Evolutionary conservation across 331 rosid species (phyloP), one percentile per base, ranked within the genome.

Genomic region (Saraca asoca): DNA sequence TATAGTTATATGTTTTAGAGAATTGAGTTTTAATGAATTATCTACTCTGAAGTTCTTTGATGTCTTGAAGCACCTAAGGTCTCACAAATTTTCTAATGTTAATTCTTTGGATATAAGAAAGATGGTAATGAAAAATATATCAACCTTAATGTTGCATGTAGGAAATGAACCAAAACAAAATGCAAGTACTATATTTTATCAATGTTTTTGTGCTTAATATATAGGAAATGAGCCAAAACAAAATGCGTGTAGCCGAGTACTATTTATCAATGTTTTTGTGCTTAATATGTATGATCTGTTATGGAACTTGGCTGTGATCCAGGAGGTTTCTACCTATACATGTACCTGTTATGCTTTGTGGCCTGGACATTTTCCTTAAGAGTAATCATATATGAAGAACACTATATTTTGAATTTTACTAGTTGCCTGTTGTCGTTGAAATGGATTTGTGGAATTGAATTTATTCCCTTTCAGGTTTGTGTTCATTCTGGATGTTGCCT

Each of bases 401-500:
- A 12, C 50, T 15, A 12, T 44, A 39, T 39, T 6, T 10, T 44
- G 15, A 44, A 4, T 44, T 15, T 44, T 44, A 44, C n/a, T 3
- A 24, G 1, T 24, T 24, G 31, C 3, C 31, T 24, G 31, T 24
- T 24, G 24, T 37, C 13, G 24, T 64, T 76, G 38, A 63, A 62
- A 46, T 61, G 52, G 64, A 51, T 61, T 13, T 70, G 18, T 64
- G 72, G 29, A 60, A 38, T 56, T 58, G 6, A 61, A 44, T 68
- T 62, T 65, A 72, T 52, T 50, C 62, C 51, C 31, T 66, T 79
- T 73, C 90, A 93, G 96, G 88, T 93, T 87, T 66, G 94, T 87
- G 51, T 87, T 91, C 76, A 80, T 89, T 81, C 81, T 93, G 88
- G 91, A 93, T 75, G 96, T 80, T 74, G 85, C 95, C 73, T 85